Evolutionary conservation across 2,329 filamentous ascomycete genomes (phyloP), one percentile per base, ranked within the genome.

Genomic region (Apiospora malaysiana): DNA sequence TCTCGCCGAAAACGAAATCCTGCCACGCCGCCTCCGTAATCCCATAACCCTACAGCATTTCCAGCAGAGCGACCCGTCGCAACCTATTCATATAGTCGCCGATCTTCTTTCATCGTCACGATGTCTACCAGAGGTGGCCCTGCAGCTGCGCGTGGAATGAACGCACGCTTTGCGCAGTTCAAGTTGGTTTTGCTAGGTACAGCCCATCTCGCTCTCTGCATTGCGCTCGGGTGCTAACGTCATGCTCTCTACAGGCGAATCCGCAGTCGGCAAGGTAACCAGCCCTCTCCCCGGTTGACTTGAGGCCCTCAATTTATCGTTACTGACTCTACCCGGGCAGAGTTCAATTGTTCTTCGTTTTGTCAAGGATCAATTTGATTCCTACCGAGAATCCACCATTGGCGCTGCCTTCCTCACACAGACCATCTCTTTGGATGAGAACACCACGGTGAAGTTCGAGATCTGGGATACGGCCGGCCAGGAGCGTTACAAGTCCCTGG

Each of bases 361-460:
- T 80, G 96, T 99, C 81, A 99, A 99, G 94, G 95, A 99, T 84
- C 96, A 98, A 94, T 99, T 99, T 85, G 96, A 99, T 87, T 90
- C 88, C 69, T 98, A 98, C 87, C 91, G 95, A 84, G 95, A 98
- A 90, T 97, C 95, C 70, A 98, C 95, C 73, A 98, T 98, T 84
- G 95, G 96, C 83, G 96, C 97, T 78, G 97, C 97, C 76, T 99
- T 99, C 88, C 90, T 99, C 76, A 99, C 96, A 79, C 96, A 99
- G 85, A 99, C 96, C 77, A 98, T 99, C 82, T 95, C 95, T 71
- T 92, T 99, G 83, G 95, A 98, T 82, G 96, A 98, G 81, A 96
- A 91, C 84, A 98, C 96, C 72, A 99, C 96, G 70, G 95, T 99
- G 84, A 99, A 99, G 87, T 99, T 99, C 80, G 96, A 99, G 85